These are phyloP conservation scores for Schoenoplectus triqueter DNA, from an alignment of 202 grass and related monocot genomes.

Conservation along the genomic window DNA sequence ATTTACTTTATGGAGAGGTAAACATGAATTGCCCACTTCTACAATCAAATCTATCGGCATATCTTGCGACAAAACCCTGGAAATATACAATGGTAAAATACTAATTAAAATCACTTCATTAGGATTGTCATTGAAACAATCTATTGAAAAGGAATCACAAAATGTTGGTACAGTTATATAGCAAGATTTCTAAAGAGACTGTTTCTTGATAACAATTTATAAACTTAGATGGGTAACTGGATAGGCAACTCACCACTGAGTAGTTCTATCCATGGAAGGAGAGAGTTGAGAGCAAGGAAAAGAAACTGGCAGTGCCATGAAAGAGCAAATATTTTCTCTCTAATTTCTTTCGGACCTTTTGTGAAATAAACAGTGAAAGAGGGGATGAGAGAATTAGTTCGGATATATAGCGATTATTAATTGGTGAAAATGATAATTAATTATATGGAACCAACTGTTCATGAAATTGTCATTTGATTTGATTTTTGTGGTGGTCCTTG, in stretches of 20 bases:
- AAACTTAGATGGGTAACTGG: neutral
- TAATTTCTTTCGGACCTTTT: neutral
- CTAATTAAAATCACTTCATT: neutral
- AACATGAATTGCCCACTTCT: constrained; percentile 53
- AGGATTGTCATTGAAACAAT: neutral
- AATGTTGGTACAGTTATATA: constrained; percentile 24
- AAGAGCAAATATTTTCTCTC: constrained; percentile 15
- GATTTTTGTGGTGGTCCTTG: neutral
- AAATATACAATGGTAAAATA: neutral
- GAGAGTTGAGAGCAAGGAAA: constrained; percentile 31
- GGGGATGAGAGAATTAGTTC: neutral
- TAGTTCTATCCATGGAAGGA: constrained; percentile 64
- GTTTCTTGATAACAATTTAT: neutral
- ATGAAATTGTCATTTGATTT: constrained; percentile 26
- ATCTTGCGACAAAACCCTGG: constrained; percentile 64
- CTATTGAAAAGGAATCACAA: neutral
- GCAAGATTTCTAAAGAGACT: neutral
- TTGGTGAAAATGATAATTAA: constrained; percentile 20
- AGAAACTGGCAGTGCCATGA: constrained; percentile 27
- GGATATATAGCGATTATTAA: constrained; percentile 29
- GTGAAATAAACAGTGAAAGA: constrained; percentile 16
- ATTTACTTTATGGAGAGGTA: constrained; percentile 87
- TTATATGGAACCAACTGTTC: neutral
- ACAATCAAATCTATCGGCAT: constrained; percentile 60
- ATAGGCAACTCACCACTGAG: constrained; percentile 53